Evolutionary conservation across 805 yeast species (phyloP).

Genomic region (Nakazawaea peltata): DNA sequence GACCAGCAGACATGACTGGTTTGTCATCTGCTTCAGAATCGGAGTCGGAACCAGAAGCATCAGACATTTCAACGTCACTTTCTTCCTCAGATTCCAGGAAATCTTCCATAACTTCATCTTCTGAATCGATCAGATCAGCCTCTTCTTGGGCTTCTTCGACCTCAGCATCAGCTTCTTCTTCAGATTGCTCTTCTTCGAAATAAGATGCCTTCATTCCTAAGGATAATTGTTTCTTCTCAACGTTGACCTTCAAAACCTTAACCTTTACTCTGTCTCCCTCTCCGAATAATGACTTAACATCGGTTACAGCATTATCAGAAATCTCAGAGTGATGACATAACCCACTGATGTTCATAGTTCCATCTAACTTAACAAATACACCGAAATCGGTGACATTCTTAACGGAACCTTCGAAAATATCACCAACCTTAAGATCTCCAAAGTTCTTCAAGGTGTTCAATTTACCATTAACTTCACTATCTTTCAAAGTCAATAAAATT

Average conservation of each 20-base stretch:
- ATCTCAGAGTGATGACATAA: constrained; percentile 82
- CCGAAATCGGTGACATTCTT: constrained; percentile 80
- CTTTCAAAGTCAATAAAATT: constrained; percentile 72
- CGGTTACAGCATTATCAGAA: constrained; percentile 57
- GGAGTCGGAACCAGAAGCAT: constrained; percentile 13
- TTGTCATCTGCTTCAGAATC: constrained; percentile 22
- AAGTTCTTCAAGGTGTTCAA: constrained; percentile 48
- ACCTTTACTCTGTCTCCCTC: constrained; percentile 91
- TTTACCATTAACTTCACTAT: constrained; percentile 71
- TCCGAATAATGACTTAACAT: constrained; percentile 61
- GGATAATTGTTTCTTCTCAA: constrained; percentile 65
- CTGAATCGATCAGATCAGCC: constrained; percentile 15
- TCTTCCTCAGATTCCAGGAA: constrained; percentile 13
- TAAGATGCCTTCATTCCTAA: constrained; percentile 94
- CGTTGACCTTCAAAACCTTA: constrained; percentile 57
- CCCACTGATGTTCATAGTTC: constrained; percentile 70
- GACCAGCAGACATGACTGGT: constrained; percentile 37
- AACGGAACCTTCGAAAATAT: constrained; percentile 69
- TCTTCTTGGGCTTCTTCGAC: constrained; percentile 22
- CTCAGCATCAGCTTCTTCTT: constrained; percentile 21
- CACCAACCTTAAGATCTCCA: constrained; percentile 63
- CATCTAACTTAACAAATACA: constrained; percentile 77
- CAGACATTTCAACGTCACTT: constrained; percentile 15
- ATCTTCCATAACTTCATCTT: constrained; percentile 29
- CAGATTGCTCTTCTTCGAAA: constrained; percentile 34